phyloP scores from a whole-genome alignment of 805 yeast species.

The Pichia deserticola region DNA sequence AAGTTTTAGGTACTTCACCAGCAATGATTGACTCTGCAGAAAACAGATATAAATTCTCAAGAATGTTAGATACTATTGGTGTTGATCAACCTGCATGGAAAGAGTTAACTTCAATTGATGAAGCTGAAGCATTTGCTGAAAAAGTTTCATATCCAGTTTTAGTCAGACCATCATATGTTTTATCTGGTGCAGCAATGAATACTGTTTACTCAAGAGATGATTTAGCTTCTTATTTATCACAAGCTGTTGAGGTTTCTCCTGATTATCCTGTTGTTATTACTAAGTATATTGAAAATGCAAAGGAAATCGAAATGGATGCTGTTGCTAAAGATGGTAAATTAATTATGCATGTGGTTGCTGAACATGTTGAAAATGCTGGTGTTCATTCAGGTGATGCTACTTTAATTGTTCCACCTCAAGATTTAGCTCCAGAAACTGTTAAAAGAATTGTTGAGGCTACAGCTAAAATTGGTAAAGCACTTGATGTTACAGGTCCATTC shows the following conservation, averaged over 20 bases:
- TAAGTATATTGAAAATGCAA: constrained; percentile 92
- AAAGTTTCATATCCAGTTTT: constrained; percentile 89
- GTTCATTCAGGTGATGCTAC: constrained; percentile 99
- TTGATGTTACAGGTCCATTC: constrained; percentile 95
- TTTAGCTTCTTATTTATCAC: constrained; percentile 76
- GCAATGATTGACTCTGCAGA: constrained; percentile 98
- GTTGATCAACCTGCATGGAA: constrained; percentile 99
- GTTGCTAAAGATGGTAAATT: constrained; percentile 93
- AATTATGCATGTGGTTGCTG: constrained; percentile 95
- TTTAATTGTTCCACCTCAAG: constrained; percentile 93
- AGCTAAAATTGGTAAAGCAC: constrained; percentile 90
- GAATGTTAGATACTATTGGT: constrained; percentile 93
- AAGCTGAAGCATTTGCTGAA: constrained; percentile 89
- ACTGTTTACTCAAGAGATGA: constrained; percentile 88
- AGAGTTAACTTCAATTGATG: constrained; percentile 85
- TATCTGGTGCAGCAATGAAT: constrained; percentile 99
- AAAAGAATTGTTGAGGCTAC: constrained; percentile 89
- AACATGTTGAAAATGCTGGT: constrained; percentile 98
- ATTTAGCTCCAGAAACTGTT: constrained; percentile 85
- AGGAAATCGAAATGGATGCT: constrained; percentile 98
- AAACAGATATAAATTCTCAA: constrained; percentile 94
- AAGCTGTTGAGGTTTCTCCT: constrained; percentile 96
- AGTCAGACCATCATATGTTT: constrained; percentile 94
- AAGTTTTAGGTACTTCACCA: constrained; percentile 94
- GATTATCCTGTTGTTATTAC: constrained; percentile 97